A percentile compares a stretch with the other conserved stretches of the same genome.
Conservation (phyloP, 352 stramenopile genomes). For the Phytophthora sansomeana region DNA sequence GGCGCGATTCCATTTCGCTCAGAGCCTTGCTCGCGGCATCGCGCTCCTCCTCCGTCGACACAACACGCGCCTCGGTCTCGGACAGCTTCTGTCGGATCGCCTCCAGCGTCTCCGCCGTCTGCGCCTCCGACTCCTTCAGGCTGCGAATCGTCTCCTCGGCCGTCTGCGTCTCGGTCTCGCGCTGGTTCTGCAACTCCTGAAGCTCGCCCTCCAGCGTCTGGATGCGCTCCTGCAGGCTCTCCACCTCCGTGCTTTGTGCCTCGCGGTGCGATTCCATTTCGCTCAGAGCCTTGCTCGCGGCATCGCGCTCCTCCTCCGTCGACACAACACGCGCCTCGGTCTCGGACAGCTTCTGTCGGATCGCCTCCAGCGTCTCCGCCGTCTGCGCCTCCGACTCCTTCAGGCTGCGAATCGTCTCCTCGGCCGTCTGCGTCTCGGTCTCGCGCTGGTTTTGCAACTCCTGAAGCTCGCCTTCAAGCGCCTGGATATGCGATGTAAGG, state of each 20-base stretch:
- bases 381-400: constrained; percentile 25
- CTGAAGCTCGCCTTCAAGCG: constrained; percentile 35
- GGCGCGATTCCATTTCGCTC: constrained; percentile 11
- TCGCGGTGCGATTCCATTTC: constrained; percentile 29
- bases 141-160: constrained; percentile 18
- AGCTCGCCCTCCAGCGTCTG: constrained; percentile 28
- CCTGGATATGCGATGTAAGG: constrained; percentile 18
- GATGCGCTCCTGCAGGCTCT: constrained; percentile 17
- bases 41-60: constrained; percentile 8
- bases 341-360: constrained; percentile 33
- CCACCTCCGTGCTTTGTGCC: constrained; percentile 23
- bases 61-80: constrained; percentile 17
- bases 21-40: constrained; percentile 15
- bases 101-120: constrained; percentile 14
- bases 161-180: constrained; percentile 11
- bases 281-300: constrained; percentile 23
- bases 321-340: constrained; percentile 21
- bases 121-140: constrained; percentile 16
- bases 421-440: constrained; percentile 21
- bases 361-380: constrained; percentile 24
- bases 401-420: constrained; percentile 32
- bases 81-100: constrained; percentile 23
- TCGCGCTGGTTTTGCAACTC: constrained; percentile 27
- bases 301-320: constrained; percentile 29
- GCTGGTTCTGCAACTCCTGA: constrained; percentile 20